Conservation (phyloP, 352 stramenopile species). For the Phytophthora agathidicida region DNA sequence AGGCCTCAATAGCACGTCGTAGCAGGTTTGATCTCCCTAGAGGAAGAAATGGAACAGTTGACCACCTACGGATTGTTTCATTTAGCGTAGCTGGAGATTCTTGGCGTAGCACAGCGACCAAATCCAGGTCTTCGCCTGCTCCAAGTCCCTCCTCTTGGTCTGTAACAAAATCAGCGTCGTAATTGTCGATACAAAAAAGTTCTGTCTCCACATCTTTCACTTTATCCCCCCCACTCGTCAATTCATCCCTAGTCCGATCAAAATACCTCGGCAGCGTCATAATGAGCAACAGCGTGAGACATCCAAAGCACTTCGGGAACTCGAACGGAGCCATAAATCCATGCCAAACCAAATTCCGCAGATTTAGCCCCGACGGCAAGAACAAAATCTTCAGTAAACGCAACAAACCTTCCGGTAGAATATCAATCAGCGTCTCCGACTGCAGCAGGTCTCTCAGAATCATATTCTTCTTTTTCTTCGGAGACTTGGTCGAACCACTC, state of each 20-base stretch:
- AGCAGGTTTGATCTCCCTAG: conserved; percentile 44
- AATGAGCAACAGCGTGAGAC: conserved; percentile 54
- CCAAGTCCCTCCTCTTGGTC: neutral
- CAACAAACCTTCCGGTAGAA: conserved; percentile 47
- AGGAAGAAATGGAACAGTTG: conserved; percentile 44
- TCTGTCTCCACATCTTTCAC: conserved; percentile 4
- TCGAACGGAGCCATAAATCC: conserved; percentile 62
- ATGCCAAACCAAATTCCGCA: conserved; percentile 77
- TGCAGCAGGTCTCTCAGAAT: conserved; percentile 72
- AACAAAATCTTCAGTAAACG: conserved; percentile 60
- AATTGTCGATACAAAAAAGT: conserved; percentile 25
- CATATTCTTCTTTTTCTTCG: conserved; percentile 71
- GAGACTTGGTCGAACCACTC: neutral
- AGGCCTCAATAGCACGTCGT: conserved; percentile 25
- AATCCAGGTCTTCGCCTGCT: neutral
- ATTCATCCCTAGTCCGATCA: neutral
- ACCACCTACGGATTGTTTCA: conserved; percentile 9
- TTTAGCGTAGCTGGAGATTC: conserved; percentile 3
- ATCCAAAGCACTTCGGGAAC: conserved; percentile 62
- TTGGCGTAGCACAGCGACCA: conserved; percentile 13
- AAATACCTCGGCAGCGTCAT: conserved; percentile 43
- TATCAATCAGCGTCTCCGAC: conserved; percentile 35
- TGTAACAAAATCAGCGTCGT: conserved; percentile 39
- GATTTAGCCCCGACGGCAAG: conserved; percentile 63
- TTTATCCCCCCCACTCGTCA: neutral